Evolutionary conservation across 345 rosid species (phyloP), one percentile per base, ranked within the genome.

Genomic region (Boechera divaricarpa): DNA sequence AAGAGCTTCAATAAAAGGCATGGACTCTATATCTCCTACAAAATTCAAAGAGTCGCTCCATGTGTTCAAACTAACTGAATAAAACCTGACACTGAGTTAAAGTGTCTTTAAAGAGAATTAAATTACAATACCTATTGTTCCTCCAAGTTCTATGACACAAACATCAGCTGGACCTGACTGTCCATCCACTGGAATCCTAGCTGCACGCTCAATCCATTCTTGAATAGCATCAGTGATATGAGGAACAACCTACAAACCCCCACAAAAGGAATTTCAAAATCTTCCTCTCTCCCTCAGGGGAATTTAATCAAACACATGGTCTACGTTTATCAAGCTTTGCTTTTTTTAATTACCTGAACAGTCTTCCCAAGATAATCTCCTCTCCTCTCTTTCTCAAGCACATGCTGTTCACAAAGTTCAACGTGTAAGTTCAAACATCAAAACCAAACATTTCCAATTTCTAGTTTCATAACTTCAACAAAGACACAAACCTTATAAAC

Each of bases 341-440:
- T 31, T 28, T 41, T 28, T 21, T 5, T 36, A 28, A 4, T 0
- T 63, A 94, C 98, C 97, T 96, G 99, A 64, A 96, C 99, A 39
- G 98, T 96, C 78, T 89, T 93, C 69, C 99, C 99, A 71, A 96
- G 87, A 76, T 91, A 96, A 81, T 96, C 97, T 57, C 99, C 99
- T 77, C 51, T 91, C 79, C 99, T 91, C 83, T 96, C 99, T 78
- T 89, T 96, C 70, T 91, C 84, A 67, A 96, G 87, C 48, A 96
- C 99, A 58, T 80, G 67, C 99, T 95, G 89, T 62, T 67, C 57
- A 61, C n/a, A 61, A 51, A 61, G 1, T 48, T 29, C 58, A 60
- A 70, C 28, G 10, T 31, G n/a, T 6, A 67, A 73, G 70, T 44
- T 26, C 67, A 36, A 57, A 12, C 5, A 4, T 3, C 10, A 64